Evolutionary conservation across 2,329 filamentous ascomycete species (phyloP), one percentile per base, ranked within the genome.

Genomic region (Alternaria sp.): DNA sequence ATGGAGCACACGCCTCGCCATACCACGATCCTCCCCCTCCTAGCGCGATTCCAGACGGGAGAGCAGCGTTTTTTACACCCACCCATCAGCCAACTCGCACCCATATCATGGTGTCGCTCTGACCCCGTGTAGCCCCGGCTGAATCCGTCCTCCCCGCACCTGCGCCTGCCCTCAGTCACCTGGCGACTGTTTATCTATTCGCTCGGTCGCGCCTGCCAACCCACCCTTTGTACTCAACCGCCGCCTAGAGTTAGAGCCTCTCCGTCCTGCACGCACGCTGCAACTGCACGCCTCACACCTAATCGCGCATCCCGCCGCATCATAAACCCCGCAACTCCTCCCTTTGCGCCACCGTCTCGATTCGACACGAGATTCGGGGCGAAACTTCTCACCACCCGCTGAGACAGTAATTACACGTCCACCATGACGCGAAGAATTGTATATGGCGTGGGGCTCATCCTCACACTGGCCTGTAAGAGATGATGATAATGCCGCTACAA

Each of bases 391-490:
- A 47, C 32, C 23, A 46, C 53, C 36, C 26, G 36, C 46, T 17
- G 13, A 58, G 36, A 36, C 17, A 25, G 32, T n/a, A 36, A 36
- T 11, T 12, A 25, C n/a, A 59, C 50, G 30, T 32, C 26, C 69
- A 70, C 28, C 73, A 85, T 85, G 83, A 84, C 83, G 65, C 79
- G 83, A 36, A 79, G 80, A 63, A 77, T 83, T 17, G 82, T 85
- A 26, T 85, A 85, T 68, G 81, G 81, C 71, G 77, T 83, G 66
- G 83, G 82, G 61, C 77, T 85, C 40, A 81, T 82, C 77, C 76
- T 82, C 58, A 83, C 82, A 63, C 68, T 85, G 44, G 82, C 78
- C 62, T 79, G 81, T 82, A 68, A 61, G 78, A 69, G 36, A 45
- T 11, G 26, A 23, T 3, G 10, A 36, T 12, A 11, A 3, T n/a